Base-by-base conservation (phyloP, 192 early-diverging fungal species). In the Podila minutissima region DNA sequence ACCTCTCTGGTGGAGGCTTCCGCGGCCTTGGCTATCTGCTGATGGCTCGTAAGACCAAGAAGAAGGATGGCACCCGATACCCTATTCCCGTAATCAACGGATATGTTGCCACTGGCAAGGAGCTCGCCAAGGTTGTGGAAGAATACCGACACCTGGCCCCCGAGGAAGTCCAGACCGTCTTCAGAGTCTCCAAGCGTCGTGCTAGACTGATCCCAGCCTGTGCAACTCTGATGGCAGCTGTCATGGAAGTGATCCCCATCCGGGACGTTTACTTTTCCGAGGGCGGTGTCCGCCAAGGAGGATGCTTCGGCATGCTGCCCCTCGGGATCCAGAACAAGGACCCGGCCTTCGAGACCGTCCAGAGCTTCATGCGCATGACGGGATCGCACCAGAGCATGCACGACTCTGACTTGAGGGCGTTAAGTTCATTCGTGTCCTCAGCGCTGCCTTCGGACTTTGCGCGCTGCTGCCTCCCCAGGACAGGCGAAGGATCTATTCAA, bases 61-160 rank as follows among this genome's bases (percentile, higher is more conserved):
- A 64, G 61, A 51, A 69, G 32, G 46, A 72, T 35, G 38, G 65
- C 38, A 6, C 48, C 20, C 57, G 63, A 24, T 90, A 88, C 58
- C 87, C 89, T 17, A 83, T 90, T 48, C 86, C 87, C 0, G 84
- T 90, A 35, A 90, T 90, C 38, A 88, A 87, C 62, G 89, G 89
- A 11, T 90, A 86, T 46, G 62, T 72, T 66, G 85, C 85, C 8
- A 67, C 84, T 0, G 75, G 83, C 29, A 82, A 83, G 38, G 78
- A 84, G 24, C 69, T 90, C 7, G 29, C 50, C 2, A 60, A 77
- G 32, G 32, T 87, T 17, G 85, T 69, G 6, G 31, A 84, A 7
- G 59, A 83, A 41, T 89, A 87, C 48, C 69, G 78, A 6, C 29
- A 71, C 55, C 15, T 78, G 10, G 53, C 69, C 3, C 83, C 87